A percentile compares a stretch with the other conserved stretches of the same genome.
These are phyloP conservation scores for Aspergillus carbonarius DNA, from an alignment of 2,329 filamentous ascomycete genomes.

Conservation along the genomic window DNA sequence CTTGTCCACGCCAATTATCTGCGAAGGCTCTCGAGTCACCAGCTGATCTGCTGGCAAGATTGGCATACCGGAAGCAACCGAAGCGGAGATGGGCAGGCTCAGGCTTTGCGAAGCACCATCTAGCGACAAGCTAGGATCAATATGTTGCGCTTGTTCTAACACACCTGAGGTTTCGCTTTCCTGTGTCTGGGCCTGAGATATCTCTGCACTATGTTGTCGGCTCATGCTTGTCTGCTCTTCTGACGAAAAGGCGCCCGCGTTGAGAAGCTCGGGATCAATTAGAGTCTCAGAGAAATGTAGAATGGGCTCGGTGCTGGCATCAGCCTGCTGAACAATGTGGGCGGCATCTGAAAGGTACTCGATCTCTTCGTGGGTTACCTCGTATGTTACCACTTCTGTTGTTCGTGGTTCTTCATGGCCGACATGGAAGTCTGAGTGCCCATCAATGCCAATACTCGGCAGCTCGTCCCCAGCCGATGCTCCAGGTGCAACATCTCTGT, in stretches of 20 bases:
- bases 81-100: neutral
- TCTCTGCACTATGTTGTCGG: neutral
- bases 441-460: neutral
- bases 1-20: constrained; percentile 14
- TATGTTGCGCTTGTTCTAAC: neutral
- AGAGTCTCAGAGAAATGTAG: neutral
- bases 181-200: neutral
- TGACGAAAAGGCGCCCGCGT: neutral
- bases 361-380: constrained; percentile 16
- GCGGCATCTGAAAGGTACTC: constrained; percentile 17
- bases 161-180: neutral
- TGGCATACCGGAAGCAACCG: neutral
- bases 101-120: constrained; percentile 16
- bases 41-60: constrained; percentile 13
- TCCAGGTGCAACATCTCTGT: neutral
- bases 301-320: neutral
- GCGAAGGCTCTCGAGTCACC: constrained; percentile 25
- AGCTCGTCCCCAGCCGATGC: neutral
- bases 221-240: neutral
- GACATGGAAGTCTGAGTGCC: neutral
- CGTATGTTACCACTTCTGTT: neutral
- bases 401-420: constrained; percentile 1
- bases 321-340: constrained; percentile 10
- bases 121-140: constrained; percentile 9
- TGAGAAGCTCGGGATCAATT: constrained; percentile 15